These are phyloP conservation scores for Pseudonitzschia delicatissima DNA, from an alignment of 108 stramenopile species.

Conservation along the genomic window DNA sequence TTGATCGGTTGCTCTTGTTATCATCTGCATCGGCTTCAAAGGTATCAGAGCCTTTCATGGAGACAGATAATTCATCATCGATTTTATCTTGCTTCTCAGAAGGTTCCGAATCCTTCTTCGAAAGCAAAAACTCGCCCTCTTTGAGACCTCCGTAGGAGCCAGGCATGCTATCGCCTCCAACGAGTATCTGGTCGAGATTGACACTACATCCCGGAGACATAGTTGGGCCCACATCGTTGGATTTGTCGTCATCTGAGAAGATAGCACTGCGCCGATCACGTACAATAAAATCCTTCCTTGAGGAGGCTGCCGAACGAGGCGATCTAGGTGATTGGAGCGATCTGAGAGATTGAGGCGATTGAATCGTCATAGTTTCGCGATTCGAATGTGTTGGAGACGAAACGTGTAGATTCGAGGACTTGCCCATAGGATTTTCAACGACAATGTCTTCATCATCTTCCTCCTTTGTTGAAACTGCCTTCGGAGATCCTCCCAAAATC, in stretches of 20 bases:
- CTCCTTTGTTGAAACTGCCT: not conserved
- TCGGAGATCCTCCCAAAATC: not conserved
- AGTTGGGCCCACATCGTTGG: not conserved
- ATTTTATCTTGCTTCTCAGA: not conserved
- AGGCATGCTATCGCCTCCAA: constrained; percentile 6
- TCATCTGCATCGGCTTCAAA: not conserved
- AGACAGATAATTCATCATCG: not conserved
- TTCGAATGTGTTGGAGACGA: not conserved
- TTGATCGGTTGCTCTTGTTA: not conserved
- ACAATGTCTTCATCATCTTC: not conserved
- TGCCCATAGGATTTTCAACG: not conserved
- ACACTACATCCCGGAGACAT: not conserved
- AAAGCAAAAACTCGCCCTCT: constrained; percentile 7
- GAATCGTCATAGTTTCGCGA: too few species aligned
- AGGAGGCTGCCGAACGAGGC: too few species aligned
- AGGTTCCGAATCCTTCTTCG: not conserved
- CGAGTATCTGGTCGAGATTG: not conserved
- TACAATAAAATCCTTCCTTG: too few species aligned
- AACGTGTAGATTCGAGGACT: not conserved
- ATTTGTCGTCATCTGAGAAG: not conserved
- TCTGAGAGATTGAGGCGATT: not conserved
- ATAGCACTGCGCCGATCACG: not conserved
- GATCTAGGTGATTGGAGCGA: not conserved
- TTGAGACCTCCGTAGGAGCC: constrained; percentile 12
- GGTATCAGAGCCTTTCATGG: not conserved